Percentiles rank a stretch among this genome's conserved stretches.
Evolutionary conservation across 768 basidiomycete species (phyloP).

Genomic region (Lactifluus echinatus): DNA sequence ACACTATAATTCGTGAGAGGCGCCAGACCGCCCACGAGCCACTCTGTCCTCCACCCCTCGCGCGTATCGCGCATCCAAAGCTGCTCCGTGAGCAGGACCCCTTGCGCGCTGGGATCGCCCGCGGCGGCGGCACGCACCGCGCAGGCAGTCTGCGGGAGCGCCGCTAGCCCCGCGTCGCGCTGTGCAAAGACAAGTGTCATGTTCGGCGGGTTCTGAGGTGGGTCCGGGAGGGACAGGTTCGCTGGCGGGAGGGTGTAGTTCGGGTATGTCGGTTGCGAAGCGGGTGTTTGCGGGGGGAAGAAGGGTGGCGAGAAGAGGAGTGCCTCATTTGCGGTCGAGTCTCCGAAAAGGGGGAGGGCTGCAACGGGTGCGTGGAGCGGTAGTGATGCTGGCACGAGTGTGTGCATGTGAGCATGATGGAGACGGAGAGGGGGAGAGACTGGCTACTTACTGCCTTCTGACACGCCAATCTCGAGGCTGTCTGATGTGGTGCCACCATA

Average conservation of each 20-base stretch:
- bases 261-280: constrained; percentile 45
- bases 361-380: constrained; percentile 40
- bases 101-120: constrained; percentile 20
- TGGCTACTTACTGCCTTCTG: constrained; percentile 24
- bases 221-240: constrained; percentile 37
- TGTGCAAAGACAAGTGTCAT: constrained; percentile 49
- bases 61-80: constrained; percentile 47
- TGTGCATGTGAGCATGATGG: neutral
- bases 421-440: too few relatives aligned
- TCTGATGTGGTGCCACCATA: constrained; percentile 28
- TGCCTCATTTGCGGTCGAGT: constrained; percentile 65
- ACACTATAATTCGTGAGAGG: constrained; percentile 73
- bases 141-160: constrained; percentile 51
- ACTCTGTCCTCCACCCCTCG: constrained; percentile 60
- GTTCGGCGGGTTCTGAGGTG: constrained; percentile 38
- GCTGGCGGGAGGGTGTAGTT: constrained; percentile 67
- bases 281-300: constrained; percentile 26
- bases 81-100: constrained; percentile 37
- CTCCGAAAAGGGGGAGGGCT: constrained; percentile 52
- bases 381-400: neutral
- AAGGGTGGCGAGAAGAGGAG: constrained; percentile 60
- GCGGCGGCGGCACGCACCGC: constrained; percentile 33
- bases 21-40: constrained; percentile 49
- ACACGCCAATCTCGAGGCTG: constrained; percentile 54
- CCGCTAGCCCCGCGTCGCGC: constrained; percentile 34